Conservation (phyloP, 169 alveolate genomes). For the Miamiensis avidus region DNA sequence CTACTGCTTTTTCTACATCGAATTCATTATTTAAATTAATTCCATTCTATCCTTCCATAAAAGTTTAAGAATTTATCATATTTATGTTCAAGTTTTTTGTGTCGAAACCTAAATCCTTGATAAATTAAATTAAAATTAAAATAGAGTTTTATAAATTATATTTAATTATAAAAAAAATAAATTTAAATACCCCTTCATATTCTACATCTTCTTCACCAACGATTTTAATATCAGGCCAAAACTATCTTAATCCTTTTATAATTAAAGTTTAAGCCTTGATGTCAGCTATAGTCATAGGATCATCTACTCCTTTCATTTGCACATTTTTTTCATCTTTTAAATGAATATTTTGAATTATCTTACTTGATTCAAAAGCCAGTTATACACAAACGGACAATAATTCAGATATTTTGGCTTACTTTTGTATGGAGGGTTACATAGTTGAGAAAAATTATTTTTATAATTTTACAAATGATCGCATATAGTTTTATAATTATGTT, state of each 20-base stretch:
- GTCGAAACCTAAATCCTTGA: not conserved
- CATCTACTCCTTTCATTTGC: slow-evolving; percentile 19
- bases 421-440: not conserved
- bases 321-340: not conserved
- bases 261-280: slow-evolving; percentile 29
- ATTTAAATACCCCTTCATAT: not conserved
- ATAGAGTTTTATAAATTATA: not conserved
- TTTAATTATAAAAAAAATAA: not conserved
- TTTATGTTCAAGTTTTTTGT: slow-evolving; percentile 15
- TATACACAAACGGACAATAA: not conserved
- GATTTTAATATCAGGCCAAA: slow-evolving; percentile 26
- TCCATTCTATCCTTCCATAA: not conserved
- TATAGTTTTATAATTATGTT: not conserved
- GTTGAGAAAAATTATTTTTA: not conserved
- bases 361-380: slow-evolving; percentile 15
- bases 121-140: not conserved
- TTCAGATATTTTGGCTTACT: not conserved
- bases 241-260: slow-evolving; percentile 3
- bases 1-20: slow-evolving; percentile 42
- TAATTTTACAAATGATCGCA: not conserved
- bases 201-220: slow-evolving; percentile 33
- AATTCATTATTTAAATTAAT: slow-evolving; percentile 13
- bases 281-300: slow-evolving; percentile 26
- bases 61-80: slow-evolving; percentile 12
- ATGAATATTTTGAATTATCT: slow-evolving; percentile 20